These are phyloP conservation scores for Curvularia sp. DNA, from an alignment of 2,329 filamentous ascomycete species.

Conservation along the genomic window DNA sequence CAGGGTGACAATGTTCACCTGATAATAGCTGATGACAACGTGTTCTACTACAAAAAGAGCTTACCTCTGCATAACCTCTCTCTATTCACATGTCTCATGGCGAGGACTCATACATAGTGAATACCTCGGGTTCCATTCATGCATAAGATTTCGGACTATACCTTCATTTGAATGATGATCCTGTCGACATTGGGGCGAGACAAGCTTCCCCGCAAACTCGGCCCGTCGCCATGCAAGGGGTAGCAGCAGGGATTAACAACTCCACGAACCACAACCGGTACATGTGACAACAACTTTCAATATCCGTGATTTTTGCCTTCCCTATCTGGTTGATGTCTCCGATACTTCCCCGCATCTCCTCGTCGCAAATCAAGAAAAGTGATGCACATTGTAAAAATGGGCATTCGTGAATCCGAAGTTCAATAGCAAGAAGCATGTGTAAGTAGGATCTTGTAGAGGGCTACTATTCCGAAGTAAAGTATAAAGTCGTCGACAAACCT, in stretches of 20 bases:
- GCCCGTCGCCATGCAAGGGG: slow-evolving; percentile 2
- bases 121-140: neutral
- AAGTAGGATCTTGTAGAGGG: neutral
- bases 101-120: neutral
- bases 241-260: neutral
- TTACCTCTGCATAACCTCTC: too few species aligned
- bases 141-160: neutral
- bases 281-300: slow-evolving; percentile 1
- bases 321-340: neutral
- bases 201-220: slow-evolving; percentile 9
- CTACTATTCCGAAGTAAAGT: neutral
- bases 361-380: neutral
- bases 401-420: neutral
- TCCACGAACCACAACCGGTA: neutral
- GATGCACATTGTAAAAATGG: neutral
- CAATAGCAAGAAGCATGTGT: neutral
- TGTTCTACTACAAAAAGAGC: too few species aligned
- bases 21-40: too few species aligned
- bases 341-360: slow-evolving; percentile 3
- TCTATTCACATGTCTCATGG: neutral
- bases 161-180: neutral
- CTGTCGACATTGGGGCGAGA: neutral
- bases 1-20: too few species aligned
- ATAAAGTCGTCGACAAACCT: neutral
- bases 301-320: neutral